Conservation (phyloP, 495 filamentous ascomycete genomes). For the Elaphomyces granulatus region DNA sequence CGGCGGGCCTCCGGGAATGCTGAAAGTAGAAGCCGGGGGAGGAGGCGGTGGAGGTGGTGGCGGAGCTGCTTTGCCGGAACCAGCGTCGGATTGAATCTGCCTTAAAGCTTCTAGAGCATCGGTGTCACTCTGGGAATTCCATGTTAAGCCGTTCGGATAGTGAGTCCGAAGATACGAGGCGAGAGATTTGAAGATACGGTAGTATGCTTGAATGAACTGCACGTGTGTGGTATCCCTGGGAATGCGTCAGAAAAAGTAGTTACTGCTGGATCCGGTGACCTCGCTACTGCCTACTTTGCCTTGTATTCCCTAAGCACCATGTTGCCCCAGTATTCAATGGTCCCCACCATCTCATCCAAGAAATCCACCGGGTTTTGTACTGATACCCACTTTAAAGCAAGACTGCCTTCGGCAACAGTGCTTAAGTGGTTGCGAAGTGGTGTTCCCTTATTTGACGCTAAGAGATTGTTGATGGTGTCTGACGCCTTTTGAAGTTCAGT, state of each 20-base stretch:
- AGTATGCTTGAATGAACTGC: slow-evolving; percentile 79
- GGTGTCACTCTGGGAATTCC: slow-evolving; percentile 69
- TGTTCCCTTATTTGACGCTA: slow-evolving; percentile 59
- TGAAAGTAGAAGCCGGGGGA: slow-evolving; percentile 41
- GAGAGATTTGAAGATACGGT: slow-evolving; percentile 70
- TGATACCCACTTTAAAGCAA: slow-evolving; percentile 73
- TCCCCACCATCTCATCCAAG: slow-evolving; percentile 59
- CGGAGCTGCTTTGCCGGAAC: slow-evolving; percentile 17
- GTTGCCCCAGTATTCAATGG: slow-evolving; percentile 85
- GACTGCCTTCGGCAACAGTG: slow-evolving; percentile 78
- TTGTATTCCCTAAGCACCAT: slow-evolving; percentile 77
- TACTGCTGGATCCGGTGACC: too few relatives aligned
- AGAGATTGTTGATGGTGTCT: slow-evolving; percentile 57
- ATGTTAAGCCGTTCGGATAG: slow-evolving; percentile 63
- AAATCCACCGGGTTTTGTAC: slow-evolving; percentile 68
- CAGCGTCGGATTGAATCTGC: slow-evolving; percentile 41
- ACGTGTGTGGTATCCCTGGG: slow-evolving; percentile 62
- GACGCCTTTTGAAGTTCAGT: slow-evolving; percentile 71
- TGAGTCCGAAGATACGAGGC: slow-evolving; percentile 67
- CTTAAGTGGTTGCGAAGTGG: slow-evolving; percentile 63
- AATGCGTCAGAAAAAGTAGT: too few relatives aligned
- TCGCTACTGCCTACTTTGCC: slow-evolving; percentile 58
- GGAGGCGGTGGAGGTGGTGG: slow-evolving; percentile 46
- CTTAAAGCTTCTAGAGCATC: slow-evolving; percentile 56
- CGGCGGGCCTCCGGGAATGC: slow-evolving; percentile 43